These are phyloP conservation scores for Tolypocladium cylindrosporum DNA, from an alignment of 2,329 filamentous ascomycete genomes.

Conservation along the genomic window DNA sequence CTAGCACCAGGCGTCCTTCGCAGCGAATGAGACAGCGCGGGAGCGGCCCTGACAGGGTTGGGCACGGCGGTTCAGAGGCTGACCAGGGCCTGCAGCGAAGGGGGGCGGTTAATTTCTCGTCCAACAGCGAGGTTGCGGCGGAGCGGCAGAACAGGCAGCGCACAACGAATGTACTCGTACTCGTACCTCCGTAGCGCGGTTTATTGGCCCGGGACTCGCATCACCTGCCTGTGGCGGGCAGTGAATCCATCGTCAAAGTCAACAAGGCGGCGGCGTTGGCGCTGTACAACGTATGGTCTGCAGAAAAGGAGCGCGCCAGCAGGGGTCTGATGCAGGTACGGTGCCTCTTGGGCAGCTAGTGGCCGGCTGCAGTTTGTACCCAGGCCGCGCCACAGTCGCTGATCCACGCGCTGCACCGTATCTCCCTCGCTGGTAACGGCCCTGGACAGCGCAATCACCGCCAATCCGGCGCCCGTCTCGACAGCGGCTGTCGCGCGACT, in stretches of 20 bases:
- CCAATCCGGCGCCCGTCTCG: neutral
- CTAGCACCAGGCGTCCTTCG: neutral
- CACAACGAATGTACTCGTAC: neutral
- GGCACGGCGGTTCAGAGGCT: neutral
- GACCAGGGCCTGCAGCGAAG: neutral
- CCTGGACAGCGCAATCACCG: neutral
- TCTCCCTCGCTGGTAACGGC: neutral
- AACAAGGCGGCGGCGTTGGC: neutral
- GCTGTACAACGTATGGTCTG: neutral
- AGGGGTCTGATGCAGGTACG: slow-evolving; percentile 13
- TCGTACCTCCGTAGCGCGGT: neutral
- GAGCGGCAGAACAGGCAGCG: neutral
- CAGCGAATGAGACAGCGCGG: slow-evolving; percentile 10
- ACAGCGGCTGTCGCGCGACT: neutral
- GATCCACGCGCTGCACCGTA: neutral
- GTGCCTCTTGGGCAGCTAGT: neutral
- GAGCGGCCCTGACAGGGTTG: slow-evolving; percentile 1
- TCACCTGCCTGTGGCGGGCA: no score
- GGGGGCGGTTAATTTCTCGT: neutral
- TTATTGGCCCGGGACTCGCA: neutral
- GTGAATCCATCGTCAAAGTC: neutral
- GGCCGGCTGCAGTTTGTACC: neutral
- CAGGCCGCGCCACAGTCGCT: neutral
- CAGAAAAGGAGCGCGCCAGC: neutral
- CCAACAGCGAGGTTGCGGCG: neutral